Percentiles rank a stretch among this genome's conserved stretches.
These are phyloP conservation scores for Chlamydomonas asymmetrica DNA, from an alignment of 139 green algal genomes.

Conservation along the genomic window DNA sequence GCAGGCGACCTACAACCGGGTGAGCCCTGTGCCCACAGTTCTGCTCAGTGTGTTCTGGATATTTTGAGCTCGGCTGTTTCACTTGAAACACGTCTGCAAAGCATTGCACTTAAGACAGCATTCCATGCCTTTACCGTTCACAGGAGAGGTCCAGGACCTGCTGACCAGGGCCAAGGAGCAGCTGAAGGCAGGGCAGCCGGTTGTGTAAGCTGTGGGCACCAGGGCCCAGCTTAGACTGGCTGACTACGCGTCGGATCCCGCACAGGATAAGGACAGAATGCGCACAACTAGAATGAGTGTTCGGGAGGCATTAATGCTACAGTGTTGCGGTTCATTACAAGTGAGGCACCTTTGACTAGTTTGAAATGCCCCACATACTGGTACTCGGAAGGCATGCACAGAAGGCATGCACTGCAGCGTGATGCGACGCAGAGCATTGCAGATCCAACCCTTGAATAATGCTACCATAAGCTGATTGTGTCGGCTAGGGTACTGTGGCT, in stretches of 20 bases:
- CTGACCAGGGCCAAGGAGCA: constrained; percentile 33
- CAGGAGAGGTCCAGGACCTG: constrained; percentile 63
- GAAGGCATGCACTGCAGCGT: no score
- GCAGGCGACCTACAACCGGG: constrained; percentile 82
- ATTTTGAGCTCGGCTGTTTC: background rate
- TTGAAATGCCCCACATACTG: no score
- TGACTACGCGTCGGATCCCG: background rate
- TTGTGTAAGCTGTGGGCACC: background rate
- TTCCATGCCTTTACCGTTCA: background rate
- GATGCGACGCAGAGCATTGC: no score
- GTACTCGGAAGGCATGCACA: no score
- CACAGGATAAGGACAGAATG: no score
- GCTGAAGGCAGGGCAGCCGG: constrained; percentile 5
- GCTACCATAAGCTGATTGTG: no score
- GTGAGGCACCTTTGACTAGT: background rate
- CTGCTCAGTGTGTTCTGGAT: background rate
- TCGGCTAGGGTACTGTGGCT: no score
- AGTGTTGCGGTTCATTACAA: background rate
- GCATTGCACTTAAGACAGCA: background rate
- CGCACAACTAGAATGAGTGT: background rate
- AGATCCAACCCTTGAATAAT: no score
- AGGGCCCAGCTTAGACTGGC: background rate
- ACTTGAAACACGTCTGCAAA: background rate
- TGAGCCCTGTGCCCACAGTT: background rate
- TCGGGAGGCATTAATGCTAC: background rate